A percentile compares a stretch with the other conserved stretches of the same genome.
Conservation (phyloP, 805 yeast genomes). For the Sporopachydermia lactativora region DNA sequence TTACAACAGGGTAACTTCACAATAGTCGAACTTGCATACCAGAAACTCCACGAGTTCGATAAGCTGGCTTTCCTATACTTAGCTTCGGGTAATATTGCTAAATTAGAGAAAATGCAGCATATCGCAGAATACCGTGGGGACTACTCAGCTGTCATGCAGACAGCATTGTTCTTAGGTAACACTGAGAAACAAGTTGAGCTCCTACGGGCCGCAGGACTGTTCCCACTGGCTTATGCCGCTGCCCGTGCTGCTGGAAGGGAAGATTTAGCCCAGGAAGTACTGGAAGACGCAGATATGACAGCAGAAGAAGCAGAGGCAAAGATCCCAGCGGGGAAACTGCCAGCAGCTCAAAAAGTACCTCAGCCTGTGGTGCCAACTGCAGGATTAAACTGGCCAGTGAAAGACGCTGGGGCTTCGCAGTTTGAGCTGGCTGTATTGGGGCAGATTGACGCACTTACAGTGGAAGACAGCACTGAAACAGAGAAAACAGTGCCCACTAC, state of each 20-base stretch:
- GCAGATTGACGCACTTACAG: slow-evolving; percentile 48
- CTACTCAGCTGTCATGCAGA: slow-evolving; percentile 64
- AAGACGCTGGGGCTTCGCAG: slow-evolving; percentile 55
- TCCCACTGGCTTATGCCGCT: slow-evolving; percentile 83
- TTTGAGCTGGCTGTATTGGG: slow-evolving; percentile 79
- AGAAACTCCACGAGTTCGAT: slow-evolving; percentile 75
- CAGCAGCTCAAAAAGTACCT: slow-evolving; percentile 30
- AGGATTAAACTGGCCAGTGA: slow-evolving; percentile 68
- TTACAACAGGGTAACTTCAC: slow-evolving; percentile 77
- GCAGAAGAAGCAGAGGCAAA: slow-evolving; percentile 42
- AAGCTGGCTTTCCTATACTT: slow-evolving; percentile 82
- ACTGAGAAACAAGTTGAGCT: slow-evolving; percentile 61
- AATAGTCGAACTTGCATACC: slow-evolving; percentile 77
- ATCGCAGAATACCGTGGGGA: slow-evolving; percentile 87
- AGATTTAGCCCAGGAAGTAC: slow-evolving; percentile 57
- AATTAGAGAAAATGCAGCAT: slow-evolving; percentile 70
- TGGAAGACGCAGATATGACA: slow-evolving; percentile 54
- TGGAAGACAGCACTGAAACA: slow-evolving; percentile 28
- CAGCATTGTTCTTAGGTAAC: slow-evolving; percentile 64
- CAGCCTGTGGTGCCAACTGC: slow-evolving; percentile 32
- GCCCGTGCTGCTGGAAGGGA: slow-evolving; percentile 79
- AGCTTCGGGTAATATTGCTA: slow-evolving; percentile 63
- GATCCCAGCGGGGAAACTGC: slow-evolving; percentile 24
- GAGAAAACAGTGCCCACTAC: no score
- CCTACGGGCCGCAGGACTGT: slow-evolving; percentile 64